These are phyloP conservation scores for Umbilicaria muhlenbergii DNA, from an alignment of 495 filamentous ascomycete species.

Conservation along the genomic window DNA sequence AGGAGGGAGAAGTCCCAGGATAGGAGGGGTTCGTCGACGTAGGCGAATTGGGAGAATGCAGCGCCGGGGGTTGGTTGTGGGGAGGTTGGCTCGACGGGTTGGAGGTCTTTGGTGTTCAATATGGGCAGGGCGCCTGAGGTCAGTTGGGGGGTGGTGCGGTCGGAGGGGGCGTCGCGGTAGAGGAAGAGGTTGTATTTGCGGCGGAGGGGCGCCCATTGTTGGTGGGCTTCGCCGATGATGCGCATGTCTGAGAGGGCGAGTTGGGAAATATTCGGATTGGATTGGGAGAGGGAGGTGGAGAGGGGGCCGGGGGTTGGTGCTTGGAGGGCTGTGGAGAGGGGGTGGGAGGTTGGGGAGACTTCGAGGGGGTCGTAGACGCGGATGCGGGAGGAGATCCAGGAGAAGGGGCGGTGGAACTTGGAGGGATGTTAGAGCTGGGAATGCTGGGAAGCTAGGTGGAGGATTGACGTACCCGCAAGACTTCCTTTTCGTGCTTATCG, in stretches of 20 bases:
- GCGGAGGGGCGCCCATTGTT: constrained; percentile 50
- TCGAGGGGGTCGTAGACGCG: constrained; percentile 45
- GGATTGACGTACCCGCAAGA: constrained; percentile 35
- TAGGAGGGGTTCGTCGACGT: constrained; percentile 39
- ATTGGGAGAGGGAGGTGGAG: constrained; percentile 19
- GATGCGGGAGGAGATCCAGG: constrained; percentile 50
- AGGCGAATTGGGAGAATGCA: constrained; percentile 46
- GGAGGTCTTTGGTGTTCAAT: constrained; percentile 32
- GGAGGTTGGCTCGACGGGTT: constrained; percentile 20
- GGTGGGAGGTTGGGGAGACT: constrained; percentile 14
- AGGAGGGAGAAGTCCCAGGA: constrained; percentile 44
- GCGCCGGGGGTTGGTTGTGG: constrained; percentile 17
- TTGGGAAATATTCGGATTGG: constrained; percentile 33
- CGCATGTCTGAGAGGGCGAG: constrained; percentile 41
- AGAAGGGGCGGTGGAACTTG: constrained; percentile 52
- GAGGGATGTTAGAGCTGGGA: background rate
- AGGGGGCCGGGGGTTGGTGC: constrained; percentile 25
- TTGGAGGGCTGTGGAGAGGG: constrained; percentile 29
- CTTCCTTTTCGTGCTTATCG: constrained; percentile 46
- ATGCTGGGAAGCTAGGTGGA: background rate
- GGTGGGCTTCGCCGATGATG: constrained; percentile 51
- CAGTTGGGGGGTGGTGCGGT: constrained; percentile 14
- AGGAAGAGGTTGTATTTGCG: constrained; percentile 57
- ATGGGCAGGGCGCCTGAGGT: constrained; percentile 30
- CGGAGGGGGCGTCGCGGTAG: constrained; percentile 21